A percentile compares a stretch with the other conserved stretches of the same genome.
Evolutionary conservation across 441 rosid genomes (phyloP).

Genomic region (Mallotus japonicus): DNA sequence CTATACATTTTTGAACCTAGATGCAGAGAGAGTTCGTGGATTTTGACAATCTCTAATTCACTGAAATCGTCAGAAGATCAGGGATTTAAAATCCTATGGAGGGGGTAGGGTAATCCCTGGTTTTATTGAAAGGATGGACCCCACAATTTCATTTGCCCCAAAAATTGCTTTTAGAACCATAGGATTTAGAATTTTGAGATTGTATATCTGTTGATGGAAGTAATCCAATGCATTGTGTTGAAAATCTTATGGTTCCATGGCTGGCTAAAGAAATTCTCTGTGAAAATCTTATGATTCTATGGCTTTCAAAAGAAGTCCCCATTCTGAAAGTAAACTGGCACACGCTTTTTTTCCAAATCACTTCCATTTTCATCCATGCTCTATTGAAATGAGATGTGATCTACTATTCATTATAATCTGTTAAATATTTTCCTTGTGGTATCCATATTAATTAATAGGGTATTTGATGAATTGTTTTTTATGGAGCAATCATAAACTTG

Average conservation of each 20-base stretch:
- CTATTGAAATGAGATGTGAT: background rate
- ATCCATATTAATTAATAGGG: background rate
- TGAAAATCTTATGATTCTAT: no score
- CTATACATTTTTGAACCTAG: background rate
- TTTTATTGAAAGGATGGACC: background rate
- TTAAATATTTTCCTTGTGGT: no score
- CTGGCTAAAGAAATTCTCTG: no score
- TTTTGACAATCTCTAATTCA: background rate
- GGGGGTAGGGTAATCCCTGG: background rate
- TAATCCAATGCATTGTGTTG: no score
- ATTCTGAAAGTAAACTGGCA: no score
- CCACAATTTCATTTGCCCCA: no score
- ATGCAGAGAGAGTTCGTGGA: background rate
- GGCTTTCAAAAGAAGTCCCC: no score
- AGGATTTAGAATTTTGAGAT: no score
- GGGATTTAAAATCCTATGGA: background rate
- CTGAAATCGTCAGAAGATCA: background rate
- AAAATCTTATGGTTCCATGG: no score
- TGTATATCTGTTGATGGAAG: no score
- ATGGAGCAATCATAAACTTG: background rate
- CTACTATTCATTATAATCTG: background rate
- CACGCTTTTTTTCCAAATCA: no score
- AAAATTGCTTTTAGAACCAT: no score
- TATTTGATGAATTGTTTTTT: background rate
- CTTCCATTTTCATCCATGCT: background rate